Evolutionary conservation across 805 yeast genomes (phyloP).

Genomic region (Cyberlindnera xylosilytica): DNA sequence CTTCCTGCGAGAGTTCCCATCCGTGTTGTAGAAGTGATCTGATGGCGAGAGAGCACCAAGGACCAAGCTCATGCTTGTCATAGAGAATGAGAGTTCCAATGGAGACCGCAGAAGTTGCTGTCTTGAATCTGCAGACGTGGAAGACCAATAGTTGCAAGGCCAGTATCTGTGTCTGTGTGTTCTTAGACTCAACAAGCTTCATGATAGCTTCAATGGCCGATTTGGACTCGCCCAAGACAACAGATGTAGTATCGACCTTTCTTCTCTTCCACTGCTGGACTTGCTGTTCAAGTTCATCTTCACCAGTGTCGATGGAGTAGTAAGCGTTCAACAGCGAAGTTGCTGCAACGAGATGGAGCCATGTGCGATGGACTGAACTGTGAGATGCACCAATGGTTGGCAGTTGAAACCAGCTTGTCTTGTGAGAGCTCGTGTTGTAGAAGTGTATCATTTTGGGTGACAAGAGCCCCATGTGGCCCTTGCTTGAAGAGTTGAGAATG

Average conservation of each 20-base stretch:
- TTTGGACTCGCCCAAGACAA: constrained; percentile 24
- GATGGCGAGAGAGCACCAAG: constrained; percentile 22
- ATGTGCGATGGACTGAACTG: constrained; percentile 25
- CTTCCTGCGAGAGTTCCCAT: constrained; percentile 16
- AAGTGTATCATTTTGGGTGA: constrained; percentile 15
- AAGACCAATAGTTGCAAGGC: constrained; percentile 32
- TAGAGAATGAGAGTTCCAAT: constrained; percentile 14
- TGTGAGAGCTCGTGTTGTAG: background rate
- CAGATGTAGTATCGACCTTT: constrained; percentile 26
- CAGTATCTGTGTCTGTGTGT: constrained; percentile 4
- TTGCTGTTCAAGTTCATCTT: background rate
- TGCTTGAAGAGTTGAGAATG: constrained; percentile 4
- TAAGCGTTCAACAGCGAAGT: constrained; percentile 27
- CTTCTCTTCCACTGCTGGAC: constrained; percentile 27
- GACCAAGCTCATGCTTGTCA: constrained; percentile 7
- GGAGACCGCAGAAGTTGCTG: constrained; percentile 1
- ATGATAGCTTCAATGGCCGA: constrained; percentile 28
- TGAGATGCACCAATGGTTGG: constrained; percentile 9
- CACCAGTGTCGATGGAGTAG: constrained; percentile 1
- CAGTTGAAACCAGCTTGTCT: constrained; percentile 28
- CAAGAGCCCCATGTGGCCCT: background rate
- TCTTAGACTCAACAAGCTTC: constrained; percentile 6
- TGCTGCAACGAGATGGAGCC: constrained; percentile 41
- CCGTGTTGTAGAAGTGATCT: constrained; percentile 20
- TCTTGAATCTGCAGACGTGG: constrained; percentile 17